Conservation (phyloP, 192 early-diverging fungal genomes). For the Allomyces arbusculus region DNA sequence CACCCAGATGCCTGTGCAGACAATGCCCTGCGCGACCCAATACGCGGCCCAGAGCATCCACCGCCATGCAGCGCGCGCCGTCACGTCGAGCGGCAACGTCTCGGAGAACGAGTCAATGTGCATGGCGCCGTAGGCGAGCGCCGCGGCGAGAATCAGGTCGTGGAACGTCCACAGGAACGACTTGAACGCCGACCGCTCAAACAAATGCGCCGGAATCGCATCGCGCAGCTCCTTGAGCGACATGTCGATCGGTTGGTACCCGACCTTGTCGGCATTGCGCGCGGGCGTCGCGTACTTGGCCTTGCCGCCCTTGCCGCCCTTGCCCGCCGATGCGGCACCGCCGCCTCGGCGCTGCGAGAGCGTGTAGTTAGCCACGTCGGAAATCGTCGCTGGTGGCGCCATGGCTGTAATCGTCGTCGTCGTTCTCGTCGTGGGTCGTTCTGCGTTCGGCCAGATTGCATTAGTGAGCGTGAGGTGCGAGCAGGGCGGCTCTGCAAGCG, state of each 20-base stretch:
- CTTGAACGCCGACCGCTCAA: conserved; percentile 57
- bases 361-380: too few relatives aligned
- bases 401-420: too few relatives aligned
- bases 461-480: too few relatives aligned
- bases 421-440: too few relatives aligned
- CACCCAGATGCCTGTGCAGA: conserved; percentile 75
- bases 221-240: conserved; percentile 83
- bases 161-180: conserved; percentile 61
- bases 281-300: neutral
- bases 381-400: too few relatives aligned
- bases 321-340: too few relatives aligned
- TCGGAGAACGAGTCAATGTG: conserved; percentile 26
- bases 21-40: conserved; percentile 66
- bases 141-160: conserved; percentile 47
- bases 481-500: too few relatives aligned
- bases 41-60: conserved; percentile 51
- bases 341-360: too few relatives aligned
- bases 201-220: conserved; percentile 78
- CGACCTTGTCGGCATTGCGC: neutral
- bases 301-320: too few relatives aligned
- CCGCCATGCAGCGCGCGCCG: conserved; percentile 13
- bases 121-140: conserved; percentile 45
- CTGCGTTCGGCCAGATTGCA: too few relatives aligned
- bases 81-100: conserved; percentile 13
- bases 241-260: conserved; percentile 35